phyloP scores from a whole-genome alignment of 352 stramenopile genomes.

The Aphanomyces invadans region DNA sequence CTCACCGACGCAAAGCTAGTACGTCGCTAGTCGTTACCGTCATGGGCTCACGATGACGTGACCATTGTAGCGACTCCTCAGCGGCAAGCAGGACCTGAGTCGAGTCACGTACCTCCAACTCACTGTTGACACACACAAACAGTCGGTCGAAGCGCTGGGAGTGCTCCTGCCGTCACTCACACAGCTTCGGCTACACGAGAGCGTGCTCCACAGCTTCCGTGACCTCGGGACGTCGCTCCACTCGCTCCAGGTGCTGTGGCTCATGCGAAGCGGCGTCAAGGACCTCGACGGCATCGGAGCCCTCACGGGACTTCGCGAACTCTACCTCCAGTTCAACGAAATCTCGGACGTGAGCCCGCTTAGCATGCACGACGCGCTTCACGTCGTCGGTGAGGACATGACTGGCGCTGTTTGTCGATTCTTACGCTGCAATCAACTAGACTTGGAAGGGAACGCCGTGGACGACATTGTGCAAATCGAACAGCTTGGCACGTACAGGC shows the following conservation, averaged over 20 bases:
- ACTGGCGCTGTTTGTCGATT: neutral
- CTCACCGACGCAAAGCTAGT: constrained; percentile 73
- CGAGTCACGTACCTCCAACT: constrained; percentile 52
- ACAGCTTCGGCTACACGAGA: constrained; percentile 54
- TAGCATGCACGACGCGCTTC: constrained; percentile 80
- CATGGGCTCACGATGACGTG: neutral
- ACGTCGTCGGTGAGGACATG: constrained; percentile 48
- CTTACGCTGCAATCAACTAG: constrained; percentile 23
- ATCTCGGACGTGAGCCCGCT: constrained; percentile 75
- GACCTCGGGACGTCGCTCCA: constrained; percentile 76
- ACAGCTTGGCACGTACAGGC: constrained; percentile 43
- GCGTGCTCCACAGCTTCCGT: constrained; percentile 61
- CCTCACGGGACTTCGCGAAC: constrained; percentile 62
- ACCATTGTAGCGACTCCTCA: constrained; percentile 43
- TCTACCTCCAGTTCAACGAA: constrained; percentile 70
- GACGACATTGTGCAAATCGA: constrained; percentile 67
- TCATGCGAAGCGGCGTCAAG: constrained; percentile 53
- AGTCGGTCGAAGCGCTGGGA: constrained; percentile 74
- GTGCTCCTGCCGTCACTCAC: constrained; percentile 67
- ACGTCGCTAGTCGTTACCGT: too few relatives aligned
- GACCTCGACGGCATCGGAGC: constrained; percentile 83
- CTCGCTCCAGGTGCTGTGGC: constrained; percentile 52
- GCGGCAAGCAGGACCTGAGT: constrained; percentile 49
- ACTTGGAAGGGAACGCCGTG: constrained; percentile 66
- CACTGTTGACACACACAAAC: constrained; percentile 61